These are phyloP conservation scores for Leucosporidium creatinivorum DNA, from an alignment of 768 basidiomycete species.

Conservation along the genomic window DNA sequence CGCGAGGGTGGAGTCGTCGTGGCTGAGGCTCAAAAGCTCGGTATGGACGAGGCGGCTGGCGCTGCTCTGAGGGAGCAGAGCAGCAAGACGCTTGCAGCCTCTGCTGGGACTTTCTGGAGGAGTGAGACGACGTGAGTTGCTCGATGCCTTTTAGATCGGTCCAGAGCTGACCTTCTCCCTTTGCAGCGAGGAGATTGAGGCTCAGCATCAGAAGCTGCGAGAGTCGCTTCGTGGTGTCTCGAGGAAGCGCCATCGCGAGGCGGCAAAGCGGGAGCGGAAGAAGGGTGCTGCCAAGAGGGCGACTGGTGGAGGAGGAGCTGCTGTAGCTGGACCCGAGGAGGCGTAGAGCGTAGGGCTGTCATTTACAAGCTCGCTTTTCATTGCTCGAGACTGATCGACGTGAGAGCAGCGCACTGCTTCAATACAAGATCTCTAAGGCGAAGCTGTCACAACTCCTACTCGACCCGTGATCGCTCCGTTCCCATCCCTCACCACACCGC, in stretches of 20 bases:
- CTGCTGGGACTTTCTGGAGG: conserved; percentile 19
- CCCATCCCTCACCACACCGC: no score
- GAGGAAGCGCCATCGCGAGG: conserved; percentile 29
- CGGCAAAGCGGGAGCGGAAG: conserved; percentile 21
- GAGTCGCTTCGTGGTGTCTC: conserved; percentile 23
- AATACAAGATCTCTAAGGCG: no score
- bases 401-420: no score
- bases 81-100: background rate
- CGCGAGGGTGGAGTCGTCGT: background rate
- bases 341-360: no score
- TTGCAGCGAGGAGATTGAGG: conserved; percentile 27
- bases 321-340: no score
- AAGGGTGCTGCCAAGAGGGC: conserved; percentile 8
- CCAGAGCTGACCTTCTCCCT: no score
- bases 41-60: background rate
- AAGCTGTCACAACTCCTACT: no score
- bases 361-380: no score
- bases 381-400: no score
- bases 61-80: conserved; percentile 3
- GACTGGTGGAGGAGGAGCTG: background rate
- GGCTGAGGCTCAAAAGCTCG: background rate
- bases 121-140: conserved; percentile 20
- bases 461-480: no score
- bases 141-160: background rate
- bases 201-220: conserved; percentile 20